phyloP scores from a whole-genome alignment of 306 rosid species.

The Cicer cuneatum region DNA sequence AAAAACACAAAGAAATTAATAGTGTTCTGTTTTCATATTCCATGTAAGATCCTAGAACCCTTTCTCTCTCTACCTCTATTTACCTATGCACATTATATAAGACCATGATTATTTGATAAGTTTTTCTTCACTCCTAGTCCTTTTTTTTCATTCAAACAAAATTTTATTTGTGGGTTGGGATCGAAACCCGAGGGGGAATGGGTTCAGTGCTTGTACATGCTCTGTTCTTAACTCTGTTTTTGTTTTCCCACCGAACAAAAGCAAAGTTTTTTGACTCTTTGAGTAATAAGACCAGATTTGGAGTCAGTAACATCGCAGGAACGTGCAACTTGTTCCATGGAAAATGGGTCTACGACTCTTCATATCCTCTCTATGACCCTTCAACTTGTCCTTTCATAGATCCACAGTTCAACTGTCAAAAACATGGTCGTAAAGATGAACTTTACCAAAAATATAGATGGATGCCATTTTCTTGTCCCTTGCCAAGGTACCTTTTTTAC shows the following conservation, averaged over 20 bases:
- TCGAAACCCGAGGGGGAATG: constrained; percentile 70
- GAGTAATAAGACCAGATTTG: constrained; percentile 17
- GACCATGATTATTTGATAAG: constrained; percentile 40
- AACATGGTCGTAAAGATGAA: constrained; percentile 73
- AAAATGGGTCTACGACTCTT: constrained; percentile 74
- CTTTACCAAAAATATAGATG: constrained; percentile 77
- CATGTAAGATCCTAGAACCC: constrained; percentile 42
- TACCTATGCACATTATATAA: constrained; percentile 54
- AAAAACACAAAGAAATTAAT: background rate
- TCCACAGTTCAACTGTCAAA: constrained; percentile 87
- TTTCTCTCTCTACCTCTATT: constrained; percentile 22
- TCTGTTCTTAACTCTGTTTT: constrained; percentile 56
- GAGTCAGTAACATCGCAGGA: constrained; percentile 45
- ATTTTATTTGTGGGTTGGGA: constrained; percentile 38
- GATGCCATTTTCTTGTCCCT: constrained; percentile 74
- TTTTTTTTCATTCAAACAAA: constrained; percentile 25
- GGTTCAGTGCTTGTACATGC: constrained; percentile 39
- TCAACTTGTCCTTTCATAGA: constrained; percentile 85
- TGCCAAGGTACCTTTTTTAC: constrained; percentile 65
- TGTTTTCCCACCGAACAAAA: constrained; percentile 54
- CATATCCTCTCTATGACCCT: constrained; percentile 76
- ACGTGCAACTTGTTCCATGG: constrained; percentile 73
- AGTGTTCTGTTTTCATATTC: constrained; percentile 37
- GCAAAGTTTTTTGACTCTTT: constrained; percentile 49
- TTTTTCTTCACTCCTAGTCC: constrained; percentile 47